Percentiles rank a stretch among this genome's conserved stretches.
Evolutionary conservation across 2,329 filamentous ascomycete species (phyloP).

Genomic region (Raffaelea albimanens): DNA sequence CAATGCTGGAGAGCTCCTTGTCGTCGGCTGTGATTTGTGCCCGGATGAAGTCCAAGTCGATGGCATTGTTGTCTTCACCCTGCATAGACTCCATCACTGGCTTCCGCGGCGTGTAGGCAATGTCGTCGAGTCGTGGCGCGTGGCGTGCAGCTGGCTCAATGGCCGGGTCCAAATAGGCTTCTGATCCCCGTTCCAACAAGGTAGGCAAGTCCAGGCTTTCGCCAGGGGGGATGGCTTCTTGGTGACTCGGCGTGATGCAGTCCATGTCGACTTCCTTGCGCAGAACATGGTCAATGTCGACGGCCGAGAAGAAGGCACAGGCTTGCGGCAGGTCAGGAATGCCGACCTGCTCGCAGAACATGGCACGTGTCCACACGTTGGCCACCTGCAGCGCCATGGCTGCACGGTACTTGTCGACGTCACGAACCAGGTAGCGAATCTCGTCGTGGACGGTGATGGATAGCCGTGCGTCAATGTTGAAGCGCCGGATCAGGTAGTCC

Average conservation of each 20-base stretch:
- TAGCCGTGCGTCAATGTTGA: constrained; percentile 74
- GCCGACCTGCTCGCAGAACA: constrained; percentile 95
- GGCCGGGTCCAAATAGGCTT: constrained; percentile 58
- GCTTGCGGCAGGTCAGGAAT: constrained; percentile 91
- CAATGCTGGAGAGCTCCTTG: constrained; percentile 61
- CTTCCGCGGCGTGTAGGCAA: constrained; percentile 58
- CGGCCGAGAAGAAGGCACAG: constrained; percentile 90
- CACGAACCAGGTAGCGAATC: constrained; percentile 83
- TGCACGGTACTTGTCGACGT: constrained; percentile 76
- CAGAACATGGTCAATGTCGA: constrained; percentile 93
- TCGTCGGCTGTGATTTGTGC: constrained; percentile 76
- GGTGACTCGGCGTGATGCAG: constrained; percentile 84
- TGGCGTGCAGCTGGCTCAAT: constrained; percentile 42
- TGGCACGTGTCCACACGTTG: constrained; percentile 93
- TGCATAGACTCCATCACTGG: constrained; percentile 72
- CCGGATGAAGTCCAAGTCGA: constrained; percentile 57
- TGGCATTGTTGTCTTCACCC: constrained; percentile 21
- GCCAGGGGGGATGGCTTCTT: constrained; percentile 66
- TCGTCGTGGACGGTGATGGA: constrained; percentile 96
- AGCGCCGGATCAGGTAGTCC: constrained; percentile 84
- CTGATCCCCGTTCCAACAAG: constrained; percentile 63
- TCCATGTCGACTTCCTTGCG: constrained; percentile 98
- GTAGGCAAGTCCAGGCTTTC: constrained; percentile 75
- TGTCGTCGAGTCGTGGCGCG: constrained; percentile 50
- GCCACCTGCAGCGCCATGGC: constrained; percentile 90